phyloP scores from a whole-genome alignment of 495 filamentous ascomycete genomes.

The Friedmanniomyces endolithicus region DNA sequence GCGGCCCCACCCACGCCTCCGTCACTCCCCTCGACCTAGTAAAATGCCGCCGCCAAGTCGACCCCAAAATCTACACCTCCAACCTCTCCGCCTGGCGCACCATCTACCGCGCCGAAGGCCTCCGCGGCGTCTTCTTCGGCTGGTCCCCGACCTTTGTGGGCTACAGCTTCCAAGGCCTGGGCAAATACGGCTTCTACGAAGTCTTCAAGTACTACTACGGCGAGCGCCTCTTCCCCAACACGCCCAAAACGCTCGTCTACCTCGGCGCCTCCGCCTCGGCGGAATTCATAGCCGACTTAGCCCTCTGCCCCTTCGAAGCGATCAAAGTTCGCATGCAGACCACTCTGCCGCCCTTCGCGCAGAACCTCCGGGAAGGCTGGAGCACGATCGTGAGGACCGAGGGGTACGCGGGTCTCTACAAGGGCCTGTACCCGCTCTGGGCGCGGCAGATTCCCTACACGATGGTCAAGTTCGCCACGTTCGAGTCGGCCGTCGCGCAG shows the following conservation, averaged over 20 bases:
- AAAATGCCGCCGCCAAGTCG: constrained; percentile 63
- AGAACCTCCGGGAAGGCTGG: constrained; percentile 49
- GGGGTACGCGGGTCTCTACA: constrained; percentile 45
- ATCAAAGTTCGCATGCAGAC: constrained; percentile 68
- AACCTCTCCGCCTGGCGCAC: constrained; percentile 54
- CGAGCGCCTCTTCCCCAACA: constrained; percentile 47
- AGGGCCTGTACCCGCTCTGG: constrained; percentile 59
- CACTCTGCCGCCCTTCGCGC: constrained; percentile 52
- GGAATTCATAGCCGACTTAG: constrained; percentile 58
- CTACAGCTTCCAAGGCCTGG: constrained; percentile 61
- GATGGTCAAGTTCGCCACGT: constrained; percentile 66
- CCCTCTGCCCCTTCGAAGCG: constrained; percentile 55
- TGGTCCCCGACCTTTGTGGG: constrained; percentile 59
- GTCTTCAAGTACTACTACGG: constrained; percentile 64
- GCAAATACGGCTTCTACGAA: constrained; percentile 68
- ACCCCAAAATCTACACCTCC: constrained; percentile 55
- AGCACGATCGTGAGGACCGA: constrained; percentile 47
- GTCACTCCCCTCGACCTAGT: constrained; percentile 48
- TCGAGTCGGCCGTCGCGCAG: constrained; percentile 52
- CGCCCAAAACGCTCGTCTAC: constrained; percentile 51
- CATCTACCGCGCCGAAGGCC: constrained; percentile 51
- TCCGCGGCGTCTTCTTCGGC: constrained; percentile 61
- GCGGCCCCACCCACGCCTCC: constrained; percentile 49
- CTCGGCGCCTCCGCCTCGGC: constrained; percentile 53
- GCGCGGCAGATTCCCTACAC: constrained; percentile 62